phyloP scores from a whole-genome alignment of 768 basidiomycete species.

The Trametes maxima region DNA sequence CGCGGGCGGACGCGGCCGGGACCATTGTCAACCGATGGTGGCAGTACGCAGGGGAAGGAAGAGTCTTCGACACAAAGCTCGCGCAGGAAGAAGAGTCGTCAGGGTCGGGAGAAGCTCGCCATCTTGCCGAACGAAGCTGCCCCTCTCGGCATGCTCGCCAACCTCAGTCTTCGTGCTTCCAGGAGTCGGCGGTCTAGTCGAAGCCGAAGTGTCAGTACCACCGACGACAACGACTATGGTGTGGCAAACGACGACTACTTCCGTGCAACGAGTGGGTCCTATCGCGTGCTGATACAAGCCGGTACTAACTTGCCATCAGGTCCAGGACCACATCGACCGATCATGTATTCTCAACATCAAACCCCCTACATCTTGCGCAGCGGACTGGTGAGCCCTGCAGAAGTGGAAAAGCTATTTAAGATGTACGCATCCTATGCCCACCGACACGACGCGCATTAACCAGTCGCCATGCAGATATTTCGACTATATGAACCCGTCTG shows the following conservation, averaged over 20 bases:
- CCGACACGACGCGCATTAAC: not conserved
- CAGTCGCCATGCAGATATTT: slow-evolving; percentile 55
- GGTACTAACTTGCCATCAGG: slow-evolving; percentile 16
- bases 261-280: slow-evolving; percentile 50
- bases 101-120: slow-evolving; percentile 47
- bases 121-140: slow-evolving; percentile 61
- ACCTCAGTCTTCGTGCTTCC: slow-evolving; percentile 51
- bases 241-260: slow-evolving; percentile 74
- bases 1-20: slow-evolving; percentile 15
- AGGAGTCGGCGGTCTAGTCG: slow-evolving; percentile 28
- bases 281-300: not conserved
- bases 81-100: slow-evolving; percentile 16
- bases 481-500: slow-evolving; percentile 75
- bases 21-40: not conserved
- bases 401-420: slow-evolving; percentile 73
- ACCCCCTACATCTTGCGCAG: slow-evolving; percentile 66
- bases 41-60: not conserved
- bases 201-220: slow-evolving; percentile 36
- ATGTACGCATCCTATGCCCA: slow-evolving; percentile 47
- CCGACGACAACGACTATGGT: slow-evolving; percentile 54
- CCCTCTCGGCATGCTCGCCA: slow-evolving; percentile 80
- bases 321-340: slow-evolving; percentile 34
- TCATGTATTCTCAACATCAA: slow-evolving; percentile 47
- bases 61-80: slow-evolving; percentile 20
- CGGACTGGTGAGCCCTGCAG: slow-evolving; percentile 61